These are phyloP conservation scores for Paramecium tetraurelia DNA, from an alignment of 73 alveolate genomes.

Conservation along the genomic window DNA sequence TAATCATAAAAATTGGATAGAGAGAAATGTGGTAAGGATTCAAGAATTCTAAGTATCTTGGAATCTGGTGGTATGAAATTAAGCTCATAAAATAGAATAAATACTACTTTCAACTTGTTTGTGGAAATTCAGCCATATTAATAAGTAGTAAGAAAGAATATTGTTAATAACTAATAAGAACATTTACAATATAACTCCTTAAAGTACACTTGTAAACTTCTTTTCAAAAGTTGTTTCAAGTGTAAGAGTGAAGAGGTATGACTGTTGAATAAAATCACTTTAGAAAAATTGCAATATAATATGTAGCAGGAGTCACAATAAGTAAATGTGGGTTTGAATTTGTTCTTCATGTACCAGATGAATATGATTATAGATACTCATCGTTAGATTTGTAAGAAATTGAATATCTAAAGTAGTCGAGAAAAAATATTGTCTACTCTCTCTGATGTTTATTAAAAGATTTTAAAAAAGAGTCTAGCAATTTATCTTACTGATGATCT, in stretches of 20 bases:
- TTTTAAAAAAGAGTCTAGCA: neutral
- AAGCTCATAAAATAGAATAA: neutral
- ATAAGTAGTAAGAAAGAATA: neutral
- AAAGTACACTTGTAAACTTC: neutral
- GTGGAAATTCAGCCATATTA: neutral
- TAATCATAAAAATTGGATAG: constrained; percentile 25
- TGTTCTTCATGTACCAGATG: constrained; percentile 71
- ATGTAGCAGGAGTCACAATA: constrained; percentile 44
- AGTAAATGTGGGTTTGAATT: constrained; percentile 64
- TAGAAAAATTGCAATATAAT: neutral
- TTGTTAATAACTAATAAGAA: constrained; percentile 12
- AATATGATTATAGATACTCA: constrained; percentile 78
- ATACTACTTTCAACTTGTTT: neutral
- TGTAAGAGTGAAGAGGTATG: neutral
- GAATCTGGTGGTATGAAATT: neutral
- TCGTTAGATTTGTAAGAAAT: constrained; percentile 47
- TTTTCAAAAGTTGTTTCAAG: constrained; percentile 3
- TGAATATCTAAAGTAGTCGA: constrained; percentile 32
- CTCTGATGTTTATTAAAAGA: neutral
- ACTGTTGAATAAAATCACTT: neutral
- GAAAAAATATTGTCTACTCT: constrained; percentile 55
- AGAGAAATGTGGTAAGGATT: constrained; percentile 26
- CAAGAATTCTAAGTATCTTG: neutral
- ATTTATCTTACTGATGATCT: constrained; percentile 51
- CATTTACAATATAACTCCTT: constrained; percentile 11